phyloP scores from a whole-genome alignment of 768 basidiomycete genomes.

The Piloderma croceum region DNA sequence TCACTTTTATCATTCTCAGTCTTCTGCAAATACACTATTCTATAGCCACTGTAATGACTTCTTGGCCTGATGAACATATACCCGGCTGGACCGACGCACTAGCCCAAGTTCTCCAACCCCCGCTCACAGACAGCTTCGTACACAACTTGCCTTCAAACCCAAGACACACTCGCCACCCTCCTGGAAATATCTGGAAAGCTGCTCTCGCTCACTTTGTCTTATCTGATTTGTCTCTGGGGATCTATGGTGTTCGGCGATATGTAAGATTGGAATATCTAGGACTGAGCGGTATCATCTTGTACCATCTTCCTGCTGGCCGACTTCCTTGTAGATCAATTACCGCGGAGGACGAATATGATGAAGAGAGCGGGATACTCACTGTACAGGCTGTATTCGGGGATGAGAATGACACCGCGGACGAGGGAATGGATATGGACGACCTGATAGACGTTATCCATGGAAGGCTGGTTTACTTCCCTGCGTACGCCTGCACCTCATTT shows the following conservation, averaged over 20 bases:
- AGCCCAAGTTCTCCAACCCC: too few relatives aligned
- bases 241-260: conserved; percentile 16
- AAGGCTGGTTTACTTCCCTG: conserved; percentile 24
- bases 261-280: conserved; percentile 24
- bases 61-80: too few relatives aligned
- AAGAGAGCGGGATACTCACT: conserved; percentile 8
- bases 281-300: conserved; percentile 26
- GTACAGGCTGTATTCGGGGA: conserved; percentile 25
- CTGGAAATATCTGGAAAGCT: neutral
- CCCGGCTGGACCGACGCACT: too few relatives aligned
- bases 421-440: conserved; percentile 24
- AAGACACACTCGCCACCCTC: neutral
- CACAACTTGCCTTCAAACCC: too few relatives aligned
- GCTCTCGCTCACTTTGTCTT: neutral
- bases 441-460: conserved; percentile 23
- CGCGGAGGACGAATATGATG: too few relatives aligned
- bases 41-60: too few relatives aligned
- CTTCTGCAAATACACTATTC: too few relatives aligned
- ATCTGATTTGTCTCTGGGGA: neutral
- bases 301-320: conserved; percentile 17
- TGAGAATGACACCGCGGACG: conserved; percentile 11
- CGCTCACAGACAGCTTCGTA: too few relatives aligned
- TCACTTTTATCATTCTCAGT: too few relatives aligned
- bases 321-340: too few relatives aligned
- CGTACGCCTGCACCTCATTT: conserved; percentile 30